These are phyloP conservation scores for Lentithecium fluviatile DNA, from an alignment of 495 filamentous ascomycete species.

Conservation along the genomic window DNA sequence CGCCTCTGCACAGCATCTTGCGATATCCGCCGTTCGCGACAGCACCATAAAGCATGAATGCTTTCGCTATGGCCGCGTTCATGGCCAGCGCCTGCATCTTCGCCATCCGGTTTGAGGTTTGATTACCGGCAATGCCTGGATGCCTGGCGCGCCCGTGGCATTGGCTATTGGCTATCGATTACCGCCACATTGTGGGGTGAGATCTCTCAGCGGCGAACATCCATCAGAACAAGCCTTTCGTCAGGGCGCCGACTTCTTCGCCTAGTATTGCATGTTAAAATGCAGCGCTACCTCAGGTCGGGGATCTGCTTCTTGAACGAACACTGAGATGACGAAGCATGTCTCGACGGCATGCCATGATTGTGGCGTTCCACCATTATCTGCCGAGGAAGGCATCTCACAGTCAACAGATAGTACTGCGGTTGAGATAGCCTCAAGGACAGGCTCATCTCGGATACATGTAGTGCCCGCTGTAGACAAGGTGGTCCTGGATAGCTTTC, in stretches of 20 bases:
- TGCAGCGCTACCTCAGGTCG: no score
- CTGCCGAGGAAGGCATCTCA: no score
- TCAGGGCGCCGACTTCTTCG: background rate
- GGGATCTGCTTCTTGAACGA: background rate
- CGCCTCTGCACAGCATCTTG: background rate
- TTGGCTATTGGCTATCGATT: background rate
- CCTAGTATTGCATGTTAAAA: background rate
- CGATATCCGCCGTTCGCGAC: background rate
- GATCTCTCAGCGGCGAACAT: background rate
- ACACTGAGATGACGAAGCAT: background rate
- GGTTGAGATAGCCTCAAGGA: no score
- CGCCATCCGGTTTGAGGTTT: slow-evolving; percentile 30
- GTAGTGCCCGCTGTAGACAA: no score
- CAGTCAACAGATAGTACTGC: no score
- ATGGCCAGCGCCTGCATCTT: background rate
- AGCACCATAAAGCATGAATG: slow-evolving; percentile 15
- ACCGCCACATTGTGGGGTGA: slow-evolving; percentile 5
- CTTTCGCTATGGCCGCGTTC: background rate
- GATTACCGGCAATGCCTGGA: slow-evolving; percentile 29
- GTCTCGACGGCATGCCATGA: no score
- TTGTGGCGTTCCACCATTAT: no score
- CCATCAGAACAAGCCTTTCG: background rate
- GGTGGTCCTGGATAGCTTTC: no score
- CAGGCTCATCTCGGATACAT: no score
- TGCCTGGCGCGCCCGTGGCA: background rate